Base-by-base conservation (phyloP, 306 rosid genomes). In the Quercus berberidifolia region DNA sequence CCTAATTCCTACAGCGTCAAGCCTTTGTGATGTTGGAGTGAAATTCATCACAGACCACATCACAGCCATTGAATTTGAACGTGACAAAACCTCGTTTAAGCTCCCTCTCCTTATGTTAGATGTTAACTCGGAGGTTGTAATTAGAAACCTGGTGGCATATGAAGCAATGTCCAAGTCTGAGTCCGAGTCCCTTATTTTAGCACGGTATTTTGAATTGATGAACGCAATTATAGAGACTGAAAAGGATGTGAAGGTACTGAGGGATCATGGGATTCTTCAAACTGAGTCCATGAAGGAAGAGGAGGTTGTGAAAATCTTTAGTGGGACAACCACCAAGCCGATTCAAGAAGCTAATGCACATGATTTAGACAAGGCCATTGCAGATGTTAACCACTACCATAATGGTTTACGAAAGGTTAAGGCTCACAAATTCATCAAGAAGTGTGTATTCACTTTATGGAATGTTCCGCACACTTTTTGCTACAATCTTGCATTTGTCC, bases 161-260 rank as follows among this genome's bases (percentile, higher is more conserved):
- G 31, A 30, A 30, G 31, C 31, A 30, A 2, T 83, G 76, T 69
- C 78, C 30, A 28, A 28, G 28, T 26, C 28, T 26, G 28, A 26
- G 28, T 26, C 28, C 11, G 81, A 76, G 9, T 26, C 19, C 8
- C 38, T 20, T 2, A 17, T 74, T 55, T 79, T 86, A 23, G 52
- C 78, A 4, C 60, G 71, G 76, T 83, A 83, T 75, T 6, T 76
- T 0, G 81, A 83, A 9, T 6, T 83, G 43, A 86, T 86, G 87
- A n/a, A 26, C 4, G 87, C 15, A 17, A 75, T 86, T 19, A n/a
- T 80, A 38, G 54, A 73, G 62, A 74, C 72, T 7, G 64, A 23
- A 4, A 46, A 80, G 3, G 87, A 83, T 51, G 89, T 86, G 73
- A 25, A 35, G 60, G 8, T 78, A 14, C 74, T 84, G 51, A 52